Percentiles rank a stretch among this genome's conserved stretches.
Evolutionary conservation across 352 stramenopile genomes (phyloP).

Genomic region (Globisporangium okanoganense): DNA sequence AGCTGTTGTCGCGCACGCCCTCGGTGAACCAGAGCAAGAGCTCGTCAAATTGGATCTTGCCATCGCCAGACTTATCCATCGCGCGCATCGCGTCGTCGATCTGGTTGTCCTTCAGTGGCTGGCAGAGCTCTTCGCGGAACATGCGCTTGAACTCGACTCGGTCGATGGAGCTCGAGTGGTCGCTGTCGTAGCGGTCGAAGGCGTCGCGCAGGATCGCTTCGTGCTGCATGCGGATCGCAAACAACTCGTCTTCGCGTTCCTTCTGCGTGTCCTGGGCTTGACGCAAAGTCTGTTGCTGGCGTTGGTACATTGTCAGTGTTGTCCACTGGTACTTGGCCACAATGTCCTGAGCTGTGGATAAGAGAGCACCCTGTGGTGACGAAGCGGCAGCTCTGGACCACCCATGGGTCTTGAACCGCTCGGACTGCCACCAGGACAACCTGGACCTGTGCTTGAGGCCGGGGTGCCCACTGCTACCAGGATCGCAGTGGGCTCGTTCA

Average conservation of each 20-base stretch:
- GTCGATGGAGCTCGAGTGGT: slow-evolving; percentile 38
- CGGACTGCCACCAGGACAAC: slow-evolving; percentile 24
- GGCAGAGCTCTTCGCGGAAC: slow-evolving; percentile 45
- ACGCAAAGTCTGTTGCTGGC: background rate
- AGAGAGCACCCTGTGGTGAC: no score
- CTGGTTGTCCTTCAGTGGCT: slow-evolving; percentile 31
- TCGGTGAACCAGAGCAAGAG: slow-evolving; percentile 37
- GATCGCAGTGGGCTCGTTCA: slow-evolving; percentile 18
- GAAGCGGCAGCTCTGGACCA: slow-evolving; percentile 19
- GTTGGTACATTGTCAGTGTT: slow-evolving; percentile 3
- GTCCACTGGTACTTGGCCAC: slow-evolving; percentile 28
- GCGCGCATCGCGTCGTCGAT: slow-evolving; percentile 25
- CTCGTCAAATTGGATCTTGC: slow-evolving; percentile 40
- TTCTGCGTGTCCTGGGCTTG: slow-evolving; percentile 14
- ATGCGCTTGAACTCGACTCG: slow-evolving; percentile 31
- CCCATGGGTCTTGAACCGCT: slow-evolving; percentile 19
- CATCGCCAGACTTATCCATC: slow-evolving; percentile 45
- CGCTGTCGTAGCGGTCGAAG: slow-evolving; percentile 38
- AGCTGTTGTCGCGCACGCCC: slow-evolving; percentile 22
- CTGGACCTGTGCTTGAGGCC: background rate
- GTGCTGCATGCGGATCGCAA: slow-evolving; percentile 32
- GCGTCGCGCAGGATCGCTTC: slow-evolving; percentile 39
- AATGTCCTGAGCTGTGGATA: slow-evolving; percentile 6
- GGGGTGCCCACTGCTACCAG: background rate
- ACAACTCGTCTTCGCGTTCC: slow-evolving; percentile 22